Conservation (phyloP, 768 basidiomycete genomes). For the Brasilioporus rufonigricans region DNA sequence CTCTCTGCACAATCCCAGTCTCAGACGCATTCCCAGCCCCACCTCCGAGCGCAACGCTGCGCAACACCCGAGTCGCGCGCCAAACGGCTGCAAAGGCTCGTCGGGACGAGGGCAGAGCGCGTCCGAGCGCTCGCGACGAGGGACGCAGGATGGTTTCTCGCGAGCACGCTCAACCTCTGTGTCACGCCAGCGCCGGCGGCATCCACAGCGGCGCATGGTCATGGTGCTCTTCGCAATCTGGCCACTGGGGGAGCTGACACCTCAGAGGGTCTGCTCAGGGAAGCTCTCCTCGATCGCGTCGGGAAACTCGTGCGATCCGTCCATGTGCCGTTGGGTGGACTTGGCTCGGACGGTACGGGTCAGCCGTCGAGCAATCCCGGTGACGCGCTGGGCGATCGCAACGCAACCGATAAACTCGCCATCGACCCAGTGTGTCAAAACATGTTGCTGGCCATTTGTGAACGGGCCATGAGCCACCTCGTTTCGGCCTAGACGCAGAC, state of each 20-base stretch:
- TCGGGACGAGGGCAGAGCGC: constrained; percentile 15
- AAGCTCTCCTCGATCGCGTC: constrained; percentile 21
- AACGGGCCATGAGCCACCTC: constrained; percentile 21
- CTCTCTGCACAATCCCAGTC: background rate
- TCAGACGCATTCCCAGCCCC: background rate
- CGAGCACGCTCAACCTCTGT: too few relatives aligned
- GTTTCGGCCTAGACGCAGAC: background rate
- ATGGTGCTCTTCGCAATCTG: too few relatives aligned
- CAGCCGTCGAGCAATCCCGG: background rate
- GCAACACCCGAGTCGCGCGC: background rate
- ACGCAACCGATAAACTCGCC: background rate
- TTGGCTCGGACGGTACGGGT: background rate
- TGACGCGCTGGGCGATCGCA: too few relatives aligned
- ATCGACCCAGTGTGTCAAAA: constrained; percentile 25
- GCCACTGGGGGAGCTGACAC: too few relatives aligned
- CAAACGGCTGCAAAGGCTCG: constrained; percentile 7
- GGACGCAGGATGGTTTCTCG: constrained; percentile 31
- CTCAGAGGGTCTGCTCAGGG: constrained; percentile 2
- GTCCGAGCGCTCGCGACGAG: constrained; percentile 24
- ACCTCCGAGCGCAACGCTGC: background rate
- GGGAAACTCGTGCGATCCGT: constrained; percentile 20
- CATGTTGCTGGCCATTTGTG: constrained; percentile 30
- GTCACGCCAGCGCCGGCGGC: too few relatives aligned
- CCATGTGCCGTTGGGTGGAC: background rate
- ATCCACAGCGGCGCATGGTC: too few relatives aligned